phyloP scores from a whole-genome alignment of 306 rosid species.

The Lathyrus aphaca region DNA sequence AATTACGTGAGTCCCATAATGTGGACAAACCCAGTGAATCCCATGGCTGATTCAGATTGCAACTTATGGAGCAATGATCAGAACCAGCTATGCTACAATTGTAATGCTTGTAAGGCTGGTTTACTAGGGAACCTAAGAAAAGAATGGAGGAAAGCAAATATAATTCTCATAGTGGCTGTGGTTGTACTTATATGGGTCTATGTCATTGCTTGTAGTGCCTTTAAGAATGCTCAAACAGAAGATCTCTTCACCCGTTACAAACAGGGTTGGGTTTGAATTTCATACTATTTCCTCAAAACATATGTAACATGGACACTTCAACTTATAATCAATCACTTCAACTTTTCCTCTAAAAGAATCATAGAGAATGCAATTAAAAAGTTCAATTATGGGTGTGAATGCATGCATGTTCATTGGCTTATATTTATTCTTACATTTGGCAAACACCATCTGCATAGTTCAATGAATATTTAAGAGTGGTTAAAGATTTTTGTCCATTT shows the following conservation, averaged over 20 bases:
- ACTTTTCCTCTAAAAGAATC: too few relatives aligned
- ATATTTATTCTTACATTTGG: too few relatives aligned
- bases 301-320: neutral
- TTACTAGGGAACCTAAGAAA: slow-evolving; percentile 76
- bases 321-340: neutral
- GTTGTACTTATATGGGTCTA: slow-evolving; percentile 80
- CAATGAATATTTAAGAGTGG: too few relatives aligned
- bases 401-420: too few relatives aligned
- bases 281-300: slow-evolving; percentile 35
- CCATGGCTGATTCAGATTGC: slow-evolving; percentile 78
- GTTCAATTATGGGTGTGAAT: too few relatives aligned
- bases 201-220: slow-evolving; percentile 87
- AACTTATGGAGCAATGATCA: slow-evolving; percentile 86
- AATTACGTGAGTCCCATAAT: slow-evolving; percentile 68
- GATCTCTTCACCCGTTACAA: slow-evolving; percentile 82
- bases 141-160: slow-evolving; percentile 89
- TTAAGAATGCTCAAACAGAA: slow-evolving; percentile 87
- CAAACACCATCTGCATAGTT: too few relatives aligned
- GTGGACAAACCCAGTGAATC: slow-evolving; percentile 78
- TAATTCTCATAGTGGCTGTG: slow-evolving; percentile 74
- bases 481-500: too few relatives aligned
- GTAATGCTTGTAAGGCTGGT: slow-evolving; percentile 93
- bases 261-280: slow-evolving; percentile 76
- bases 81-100: slow-evolving; percentile 75
- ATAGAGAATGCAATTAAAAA: too few relatives aligned